Evolutionary conservation across 73 alveolate species (phyloP), one percentile per base, ranked within the genome.

Genomic region (Breviolum minutum): DNA sequence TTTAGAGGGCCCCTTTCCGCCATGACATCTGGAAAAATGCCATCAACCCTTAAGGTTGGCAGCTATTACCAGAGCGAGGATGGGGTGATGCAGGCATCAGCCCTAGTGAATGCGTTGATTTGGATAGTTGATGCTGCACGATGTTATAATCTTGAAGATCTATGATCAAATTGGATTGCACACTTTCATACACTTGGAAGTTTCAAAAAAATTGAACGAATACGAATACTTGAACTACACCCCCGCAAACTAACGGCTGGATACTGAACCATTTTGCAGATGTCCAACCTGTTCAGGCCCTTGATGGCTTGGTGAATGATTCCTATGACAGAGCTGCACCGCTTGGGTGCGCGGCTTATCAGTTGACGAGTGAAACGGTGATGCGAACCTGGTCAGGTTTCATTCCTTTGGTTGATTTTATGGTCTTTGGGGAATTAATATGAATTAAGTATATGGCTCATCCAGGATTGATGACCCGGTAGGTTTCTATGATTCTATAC

Each of bases 261-360:
- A n/a, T n/a, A n/a, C n/a, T n/a, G n/a, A n/a, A n/a, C n/a, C n/a
- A 13, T 66, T 11, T 66, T 22, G 16, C 64, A 19, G 14, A 17
- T 22, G 22, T 19, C 32, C 80, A 40, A 26, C 81, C 68, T 40
- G 63, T 30, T 40, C 64, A 82, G 90, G 99, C 90, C 8, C 60
- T 95, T 26, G 99, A 95, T 17, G 99, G 90, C 30, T 79, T 83
- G 71, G 99, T 95, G 66, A 95, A 62, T 26, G 99, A 95, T 63
- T 40, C 63, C 61, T 95, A 79, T 71, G 99, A 95, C 95, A 63
- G 99, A 26, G 99, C 99, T 20, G 99, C 99, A 7, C 99, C 99
- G 7, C 99, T 63, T 13, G 99, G 99, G 97, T 61, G 63, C 74
- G 91, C 91, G 48, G 82, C 74, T 17, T 13, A 26, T 30, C 66